Conservation (phyloP, 306 rosid species). For the Carpinus fangiana region DNA sequence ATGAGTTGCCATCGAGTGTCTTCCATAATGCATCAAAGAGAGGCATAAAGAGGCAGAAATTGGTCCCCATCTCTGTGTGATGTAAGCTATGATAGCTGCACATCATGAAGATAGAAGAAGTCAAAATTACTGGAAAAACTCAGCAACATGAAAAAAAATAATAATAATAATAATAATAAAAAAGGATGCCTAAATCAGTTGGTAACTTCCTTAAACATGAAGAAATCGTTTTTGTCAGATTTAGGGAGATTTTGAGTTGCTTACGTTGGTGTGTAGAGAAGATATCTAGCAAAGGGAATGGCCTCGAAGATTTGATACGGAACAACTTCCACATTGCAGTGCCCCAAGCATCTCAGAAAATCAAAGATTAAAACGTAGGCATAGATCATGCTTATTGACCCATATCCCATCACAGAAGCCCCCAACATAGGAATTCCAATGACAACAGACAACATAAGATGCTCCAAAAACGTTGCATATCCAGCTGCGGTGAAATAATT, state of each 20-base stretch:
- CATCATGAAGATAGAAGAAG: constrained; percentile 12
- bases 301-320: constrained; percentile 56
- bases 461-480: constrained; percentile 69
- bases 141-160: not conserved
- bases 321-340: constrained; percentile 70
- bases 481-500: constrained; percentile 57
- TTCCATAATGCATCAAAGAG: constrained; percentile 78
- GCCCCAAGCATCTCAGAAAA: constrained; percentile 79
- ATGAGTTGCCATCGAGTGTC: constrained; percentile 63
- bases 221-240: not conserved
- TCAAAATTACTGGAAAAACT: not conserved
- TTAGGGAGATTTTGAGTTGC: constrained; percentile 17
- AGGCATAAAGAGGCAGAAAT: constrained; percentile 99
- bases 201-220: not conserved
- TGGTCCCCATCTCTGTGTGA: constrained; percentile 67
- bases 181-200: not conserved
- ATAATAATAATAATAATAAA: no score
- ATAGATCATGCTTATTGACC: constrained; percentile 57
- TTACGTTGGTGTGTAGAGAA: constrained; percentile 89
- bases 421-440: constrained; percentile 74
- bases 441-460: constrained; percentile 48
- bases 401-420: constrained; percentile 57
- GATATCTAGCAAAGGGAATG: constrained; percentile 61
- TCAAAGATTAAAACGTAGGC: constrained; percentile 65
- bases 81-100: constrained; percentile 88